Base-by-base conservation (phyloP, 495 filamentous ascomycete species). In the Podospora pseudocomata region DNA sequence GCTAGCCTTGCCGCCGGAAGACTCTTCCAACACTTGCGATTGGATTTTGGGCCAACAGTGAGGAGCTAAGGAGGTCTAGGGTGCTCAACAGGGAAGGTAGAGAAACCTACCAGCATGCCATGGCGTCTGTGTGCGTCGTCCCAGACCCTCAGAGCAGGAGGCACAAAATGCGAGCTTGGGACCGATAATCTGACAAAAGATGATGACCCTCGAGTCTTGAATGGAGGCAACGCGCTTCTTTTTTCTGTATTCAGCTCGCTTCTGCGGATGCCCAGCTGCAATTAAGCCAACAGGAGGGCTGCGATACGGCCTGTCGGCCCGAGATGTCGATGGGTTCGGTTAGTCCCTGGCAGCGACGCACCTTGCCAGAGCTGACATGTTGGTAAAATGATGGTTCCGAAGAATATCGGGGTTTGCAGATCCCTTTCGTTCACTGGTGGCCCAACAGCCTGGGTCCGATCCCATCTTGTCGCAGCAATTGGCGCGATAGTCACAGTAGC, bases 281-380 rank as follows among this genome's bases (percentile, higher is more conserved):
- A 58, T 57, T 39, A 23, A 67, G 39, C 55, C n/a, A 26, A 58
- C 55, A 58, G n/a, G 55, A 26, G 44, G 19, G 34, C 13, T 61
- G 55, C 58, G 39, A 49, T 49, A 16, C 39, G 39, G 39, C n/a
- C 6, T 58, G 55, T 58, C 55, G 55, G 55, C n/a, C 55, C 55
- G 55, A 58, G 55, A 20, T 26, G 55, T 20, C 23, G n/a, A 26
- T 58, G 55, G 55, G 55, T 26, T 58, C 55, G 55, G 55, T 58
- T 58, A 58, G 55, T 26, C 39, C 39, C 39, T 0, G 13, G 39
- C 39, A 49, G 15, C 39, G 9, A 11, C 7, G 39, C 39, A 11
- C 39, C 39, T 13, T 11, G 39, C 3, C 39, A 49, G 39, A 58
- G 55, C n/a, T 58, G 23, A 58, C 55, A 58, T 58, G n/a, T n/a